Evolutionary conservation across 768 basidiomycete genomes (phyloP).

Genomic region (Tricholoma sp.): DNA sequence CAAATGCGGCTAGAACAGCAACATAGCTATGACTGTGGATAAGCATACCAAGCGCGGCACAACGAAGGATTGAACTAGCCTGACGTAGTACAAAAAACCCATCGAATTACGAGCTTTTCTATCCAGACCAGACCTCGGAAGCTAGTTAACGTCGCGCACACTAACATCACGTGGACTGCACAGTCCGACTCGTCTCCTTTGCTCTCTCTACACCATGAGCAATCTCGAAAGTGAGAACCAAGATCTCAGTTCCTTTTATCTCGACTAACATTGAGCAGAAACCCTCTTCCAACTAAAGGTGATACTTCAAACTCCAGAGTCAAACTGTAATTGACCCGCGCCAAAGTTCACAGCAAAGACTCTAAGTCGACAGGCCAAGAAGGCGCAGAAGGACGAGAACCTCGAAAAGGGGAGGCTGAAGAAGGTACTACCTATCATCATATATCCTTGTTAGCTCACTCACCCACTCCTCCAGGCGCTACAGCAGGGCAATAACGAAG

Average conservation of each 20-base stretch:
- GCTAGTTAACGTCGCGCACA: too few species aligned
- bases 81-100: conserved; percentile 57
- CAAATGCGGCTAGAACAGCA: conserved; percentile 71
- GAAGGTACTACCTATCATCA: conserved; percentile 54
- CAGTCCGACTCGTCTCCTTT: too few species aligned
- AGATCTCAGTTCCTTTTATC: background rate
- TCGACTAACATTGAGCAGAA: conserved; percentile 51
- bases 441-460: background rate
- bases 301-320: conserved; percentile 6
- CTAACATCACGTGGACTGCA: too few species aligned
- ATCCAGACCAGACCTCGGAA: background rate
- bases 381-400: conserved; percentile 93
- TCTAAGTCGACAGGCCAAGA: conserved; percentile 90
- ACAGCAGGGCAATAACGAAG: conserved; percentile 94
- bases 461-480: conserved; percentile 59
- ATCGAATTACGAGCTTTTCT: conserved; percentile 22
- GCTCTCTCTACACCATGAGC: conserved; percentile 46
- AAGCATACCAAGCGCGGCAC: background rate
- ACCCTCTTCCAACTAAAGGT: conserved; percentile 99
- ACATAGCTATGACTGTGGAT: conserved; percentile 50
- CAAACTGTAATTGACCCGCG: conserved; percentile 7
- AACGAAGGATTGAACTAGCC: conserved; percentile 30
- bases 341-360: conserved; percentile 95
- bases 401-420: conserved; percentile 86
- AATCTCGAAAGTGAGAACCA: conserved; percentile 79